Base-by-base conservation (phyloP, 23 red algal genomes). In the Cyanidiococcus yangmingshanensis region DNA sequence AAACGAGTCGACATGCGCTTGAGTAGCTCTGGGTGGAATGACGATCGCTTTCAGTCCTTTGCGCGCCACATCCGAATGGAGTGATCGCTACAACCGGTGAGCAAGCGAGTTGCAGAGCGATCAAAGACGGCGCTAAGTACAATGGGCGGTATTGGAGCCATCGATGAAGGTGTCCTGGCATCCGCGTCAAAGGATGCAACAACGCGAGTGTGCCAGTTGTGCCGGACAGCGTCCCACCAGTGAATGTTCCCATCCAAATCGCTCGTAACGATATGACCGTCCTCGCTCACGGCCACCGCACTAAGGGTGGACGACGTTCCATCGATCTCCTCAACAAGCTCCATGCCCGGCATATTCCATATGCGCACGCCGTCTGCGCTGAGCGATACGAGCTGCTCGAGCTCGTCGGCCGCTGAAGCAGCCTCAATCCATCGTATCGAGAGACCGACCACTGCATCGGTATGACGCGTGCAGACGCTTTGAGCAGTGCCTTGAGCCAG, bases 401-500 rank as follows among this genome's bases (percentile, higher is more conserved):
- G 21, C 63, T 71, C 63, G n/a, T 30, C 27, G 3, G 15, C 63
- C 27, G 21, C 27, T 7, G 7, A 7, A 25, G 7, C 32, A 25
- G 32, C 27, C 63, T 71, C 63, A 7, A 71, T 12, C 63, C 63
- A 71, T 3, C 63, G 32, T 7, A 12, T 25, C 32, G 21, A 35
- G 16, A 71, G n/a, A 7, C 63, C n/a, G 32, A 25, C 12, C 12
- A 71, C n/a, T 25, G n/a, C 12, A 2, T 71, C 7, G 16, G 63
- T 29, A 71, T 71, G 63, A 12, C 63, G 63, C 27, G 63, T 35
- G 63, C 32, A 71, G n/a, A 71, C 63, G 27, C 63, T 29, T 3
- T 12, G 16, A 7, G 32, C n/a, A 7, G 27, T 29, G 12, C 63
- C n/a, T 29, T 25, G 7, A 12, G 27, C 32, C 7, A 71, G 3